phyloP scores from a whole-genome alignment of 306 rosid species.

The Elaeagnus macrophylla region DNA sequence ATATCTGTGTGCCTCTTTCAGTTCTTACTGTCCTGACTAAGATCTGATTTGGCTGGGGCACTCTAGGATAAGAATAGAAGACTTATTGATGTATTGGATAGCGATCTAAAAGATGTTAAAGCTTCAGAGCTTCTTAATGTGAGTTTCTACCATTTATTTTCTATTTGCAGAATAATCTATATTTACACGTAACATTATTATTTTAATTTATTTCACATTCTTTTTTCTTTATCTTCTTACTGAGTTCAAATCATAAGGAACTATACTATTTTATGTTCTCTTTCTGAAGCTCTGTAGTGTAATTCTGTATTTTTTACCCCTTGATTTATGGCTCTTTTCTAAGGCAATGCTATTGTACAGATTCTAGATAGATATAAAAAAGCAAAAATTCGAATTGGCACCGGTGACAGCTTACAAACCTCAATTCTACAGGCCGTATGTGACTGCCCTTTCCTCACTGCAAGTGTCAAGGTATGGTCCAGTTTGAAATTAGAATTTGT shows the following conservation, averaged over 20 bases:
- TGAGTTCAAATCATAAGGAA: too few species aligned
- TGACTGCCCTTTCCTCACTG: constrained; percentile 82
- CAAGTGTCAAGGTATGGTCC: constrained; percentile 58
- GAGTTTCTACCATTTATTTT: constrained; percentile 23
- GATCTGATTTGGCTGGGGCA: constrained; percentile 21
- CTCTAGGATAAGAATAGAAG: constrained; percentile 58
- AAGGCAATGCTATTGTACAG: constrained; percentile 40
- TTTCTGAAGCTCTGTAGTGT: constrained; percentile 1
- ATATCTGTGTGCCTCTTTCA: constrained; percentile 14
- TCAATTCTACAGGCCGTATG: constrained; percentile 59
- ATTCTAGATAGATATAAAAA: constrained; percentile 56
- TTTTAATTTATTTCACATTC: too few species aligned
- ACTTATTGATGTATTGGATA: constrained; percentile 34
- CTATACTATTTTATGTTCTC: not conserved
- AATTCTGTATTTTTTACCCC: constrained; percentile 9
- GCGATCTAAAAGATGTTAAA: constrained; percentile 35
- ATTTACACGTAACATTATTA: not conserved
- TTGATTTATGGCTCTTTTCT: constrained; percentile 19
- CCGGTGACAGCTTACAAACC: constrained; percentile 58
- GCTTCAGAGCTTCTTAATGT: constrained; percentile 52
- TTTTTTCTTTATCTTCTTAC: too few species aligned
- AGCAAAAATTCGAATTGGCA: constrained; percentile 88
- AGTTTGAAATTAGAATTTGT: too few species aligned
- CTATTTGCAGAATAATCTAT: not conserved
- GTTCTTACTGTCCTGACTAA: constrained; percentile 9